Base-by-base conservation (phyloP, 805 yeast genomes). In the Pichia exigua region DNA sequence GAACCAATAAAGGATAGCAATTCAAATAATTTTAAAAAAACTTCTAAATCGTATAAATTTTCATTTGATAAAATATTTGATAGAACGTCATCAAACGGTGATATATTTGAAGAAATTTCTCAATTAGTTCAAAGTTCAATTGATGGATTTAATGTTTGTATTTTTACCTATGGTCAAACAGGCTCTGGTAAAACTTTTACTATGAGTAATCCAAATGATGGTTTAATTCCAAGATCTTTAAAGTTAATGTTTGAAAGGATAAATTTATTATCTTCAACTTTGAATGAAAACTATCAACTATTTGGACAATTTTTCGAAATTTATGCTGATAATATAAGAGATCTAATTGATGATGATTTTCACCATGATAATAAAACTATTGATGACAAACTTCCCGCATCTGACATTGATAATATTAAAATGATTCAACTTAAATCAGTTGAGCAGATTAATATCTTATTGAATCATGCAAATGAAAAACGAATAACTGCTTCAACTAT, bases 151-250 rank as follows among this genome's bases (percentile, higher is more conserved):
- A 89, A 89, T 59, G 96, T 90, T 3, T 90, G 97, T 66, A 87
- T 94, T 1, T 89, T 92, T 71, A 96, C 98, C 0, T 92, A 94
- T 65, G 99, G 99, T 1, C 99, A 92, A 67, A 94, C 99, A 0
- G 96, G 94, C 0, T 85, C 97, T 0, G 99, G 99, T 3, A 92
- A 92, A 64, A 92, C 98, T 0, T 83, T 69, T 65, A 94, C 99
- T 0, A 94, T 92, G 98, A 77, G 90, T 2, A 70, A 75, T 26
- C 69, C 77, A 0, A 61, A 66, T 1, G 85, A 84, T 61, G 98
- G 99, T 17, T 79, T 92, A 72, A 88, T 90, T 35, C 89, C 95
- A 1, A 72, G 79, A 18, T 85, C 97, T 0, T 75, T 91, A 15
- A 66, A 71, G 17, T 85, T 83, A 59, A 84, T 92, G 5, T 89